phyloP scores from a whole-genome alignment of 2,329 filamentous ascomycete genomes.

The Cryphonectria carpinicola region DNA sequence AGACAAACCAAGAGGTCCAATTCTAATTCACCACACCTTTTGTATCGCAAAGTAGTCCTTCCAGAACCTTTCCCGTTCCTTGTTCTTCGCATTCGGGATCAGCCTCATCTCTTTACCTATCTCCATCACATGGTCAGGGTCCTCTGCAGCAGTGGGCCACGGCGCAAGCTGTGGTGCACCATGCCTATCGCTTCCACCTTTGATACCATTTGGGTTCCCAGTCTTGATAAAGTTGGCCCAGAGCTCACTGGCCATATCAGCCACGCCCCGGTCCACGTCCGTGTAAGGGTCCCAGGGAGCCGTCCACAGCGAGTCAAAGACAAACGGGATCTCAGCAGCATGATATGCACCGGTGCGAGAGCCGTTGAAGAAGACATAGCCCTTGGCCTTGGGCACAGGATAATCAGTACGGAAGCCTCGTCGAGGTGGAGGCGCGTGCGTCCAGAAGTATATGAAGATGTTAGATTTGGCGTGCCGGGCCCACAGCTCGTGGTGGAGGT shows the following conservation, averaged over 20 bases:
- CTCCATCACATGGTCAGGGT: slow-evolving; percentile 9
- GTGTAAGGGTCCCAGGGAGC: slow-evolving; percentile 2
- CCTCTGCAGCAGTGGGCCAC: slow-evolving; percentile 8
- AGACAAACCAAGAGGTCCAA: background rate
- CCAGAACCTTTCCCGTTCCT: slow-evolving; percentile 4
- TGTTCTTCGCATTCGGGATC: background rate
- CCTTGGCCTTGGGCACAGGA: slow-evolving; percentile 5
- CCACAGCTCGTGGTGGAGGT: slow-evolving; percentile 31
- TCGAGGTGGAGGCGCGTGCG: slow-evolving; percentile 35
- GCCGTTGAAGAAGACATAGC: slow-evolving; percentile 8
- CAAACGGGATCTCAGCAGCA: slow-evolving; percentile 7
- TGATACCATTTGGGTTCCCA: background rate
- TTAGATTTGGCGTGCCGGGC: slow-evolving; percentile 33
- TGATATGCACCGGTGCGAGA: slow-evolving; percentile 1
- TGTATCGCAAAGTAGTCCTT: slow-evolving; percentile 7
- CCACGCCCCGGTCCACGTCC: background rate
- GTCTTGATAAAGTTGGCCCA: slow-evolving; percentile 13
- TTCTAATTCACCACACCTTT: slow-evolving; percentile 1
- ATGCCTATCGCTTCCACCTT: background rate
- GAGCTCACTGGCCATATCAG: background rate
- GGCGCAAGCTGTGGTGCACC: background rate
- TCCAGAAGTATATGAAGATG: slow-evolving; percentile 39
- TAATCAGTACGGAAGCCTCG: slow-evolving; percentile 10
- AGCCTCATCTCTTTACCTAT: slow-evolving; percentile 6
- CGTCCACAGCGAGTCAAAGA: slow-evolving; percentile 12